Evolutionary conservation across 2,329 filamentous ascomycete species (phyloP), one percentile per base, ranked within the genome.

Genomic region (Macrophomina tecta): DNA sequence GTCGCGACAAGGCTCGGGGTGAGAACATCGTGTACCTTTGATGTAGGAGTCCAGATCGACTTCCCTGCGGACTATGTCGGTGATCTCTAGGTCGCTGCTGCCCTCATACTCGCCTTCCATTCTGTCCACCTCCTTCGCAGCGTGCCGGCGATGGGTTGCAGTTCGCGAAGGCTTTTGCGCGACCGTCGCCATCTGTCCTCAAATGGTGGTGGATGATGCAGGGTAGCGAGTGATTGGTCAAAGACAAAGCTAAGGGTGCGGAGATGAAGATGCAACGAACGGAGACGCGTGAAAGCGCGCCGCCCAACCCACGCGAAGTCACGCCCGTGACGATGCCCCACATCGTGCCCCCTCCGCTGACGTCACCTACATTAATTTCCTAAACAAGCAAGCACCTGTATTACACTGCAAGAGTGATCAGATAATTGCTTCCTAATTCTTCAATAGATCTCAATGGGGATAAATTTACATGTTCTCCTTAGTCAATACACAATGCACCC

Each of bases 51-150:
- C 70, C 28, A 78, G 51, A 12, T 67, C 69, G 1, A 66, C 68
- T 14, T 73, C 67, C 69, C 76, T 79, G 4, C 73, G 73, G 34
- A 74, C 73, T 1, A 74, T 70, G 58, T 73, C 68, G 14, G 81
- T 76, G 42, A 79, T 78, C 42, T 84, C 81, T 51, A 84, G 74
- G 48, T 82, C 82, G 56, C 73, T 72, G 6, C 76, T 56, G 46
- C 62, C 61, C 8, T 58, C 66, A 18, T 53, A 14, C 36, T 69
- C 68, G 5, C 66, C 66, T 42, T 69, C 68, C 62, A 69, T 68
- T 18, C 18, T 55, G 56, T 68, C 58, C 45, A 66, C 58, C n/a
- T 14, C 32, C 11, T 66, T 56, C 7, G 42, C 51, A 6, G 42
- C 52, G 6, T 30, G 32, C 14, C 63, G 52, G 9, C 23, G 30